Evolutionary conservation across 768 basidiomycete species (phyloP).

Genomic region (Lactifluus pinguis): DNA sequence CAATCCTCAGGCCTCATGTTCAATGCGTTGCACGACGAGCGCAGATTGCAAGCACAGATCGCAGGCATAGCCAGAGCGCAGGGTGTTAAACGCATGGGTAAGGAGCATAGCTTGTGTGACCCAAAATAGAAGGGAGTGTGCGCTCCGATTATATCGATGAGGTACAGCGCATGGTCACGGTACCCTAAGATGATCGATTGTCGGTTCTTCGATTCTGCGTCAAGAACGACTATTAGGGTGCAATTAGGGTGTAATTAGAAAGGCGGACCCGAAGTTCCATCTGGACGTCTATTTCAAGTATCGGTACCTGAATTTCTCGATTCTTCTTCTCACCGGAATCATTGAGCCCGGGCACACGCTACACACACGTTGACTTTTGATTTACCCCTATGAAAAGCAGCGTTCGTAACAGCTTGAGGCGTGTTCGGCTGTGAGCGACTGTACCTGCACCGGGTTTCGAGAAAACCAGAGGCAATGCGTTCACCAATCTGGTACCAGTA

Average conservation of each 20-base stretch:
- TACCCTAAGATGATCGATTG: background rate
- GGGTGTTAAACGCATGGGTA: background rate
- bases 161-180: background rate
- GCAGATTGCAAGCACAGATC: background rate
- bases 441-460: background rate
- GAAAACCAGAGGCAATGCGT: too few relatives aligned
- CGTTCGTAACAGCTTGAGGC: background rate
- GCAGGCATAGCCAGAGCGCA: background rate
- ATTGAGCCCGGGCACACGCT: too few relatives aligned
- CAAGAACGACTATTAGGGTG: too few relatives aligned
- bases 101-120: background rate
- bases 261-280: too few relatives aligned
- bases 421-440: background rate
- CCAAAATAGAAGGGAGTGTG: slow-evolving; percentile 5
- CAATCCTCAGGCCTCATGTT: slow-evolving; percentile 10
- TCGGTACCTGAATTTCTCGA: background rate
- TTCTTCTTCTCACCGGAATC: too few relatives aligned
- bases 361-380: too few relatives aligned
- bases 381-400: background rate
- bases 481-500: too few relatives aligned
- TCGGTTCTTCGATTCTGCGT: too few relatives aligned
- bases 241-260: too few relatives aligned
- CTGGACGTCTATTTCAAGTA: too few relatives aligned
- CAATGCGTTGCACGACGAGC: background rate
- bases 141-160: background rate